These are phyloP conservation scores for Colletotrichum aenigma DNA, from an alignment of 2,329 filamentous ascomycete genomes.

Conservation along the genomic window DNA sequence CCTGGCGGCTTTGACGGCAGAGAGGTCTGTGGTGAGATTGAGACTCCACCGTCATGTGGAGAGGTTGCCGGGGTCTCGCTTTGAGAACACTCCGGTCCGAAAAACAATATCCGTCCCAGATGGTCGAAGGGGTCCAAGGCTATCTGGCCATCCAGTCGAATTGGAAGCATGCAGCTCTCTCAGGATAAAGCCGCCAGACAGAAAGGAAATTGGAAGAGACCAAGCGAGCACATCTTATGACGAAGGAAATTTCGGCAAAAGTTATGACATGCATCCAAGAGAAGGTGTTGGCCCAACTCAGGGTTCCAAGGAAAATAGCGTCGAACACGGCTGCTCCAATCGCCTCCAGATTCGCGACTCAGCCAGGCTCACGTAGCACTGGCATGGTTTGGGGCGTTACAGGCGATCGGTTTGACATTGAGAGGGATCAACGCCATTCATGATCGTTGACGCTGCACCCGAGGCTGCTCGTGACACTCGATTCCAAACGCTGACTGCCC, in stretches of 20 bases:
- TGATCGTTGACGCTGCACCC: not conserved
- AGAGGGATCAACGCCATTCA: not conserved
- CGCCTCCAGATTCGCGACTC: not conserved
- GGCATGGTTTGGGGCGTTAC: not conserved
- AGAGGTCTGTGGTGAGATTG: not conserved
- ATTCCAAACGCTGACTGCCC: not conserved
- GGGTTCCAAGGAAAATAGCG: not conserved
- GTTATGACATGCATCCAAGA: not conserved
- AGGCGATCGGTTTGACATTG: not conserved
- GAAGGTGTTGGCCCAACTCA: not conserved
- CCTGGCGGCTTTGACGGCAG: not conserved
- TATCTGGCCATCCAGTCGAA: not conserved
- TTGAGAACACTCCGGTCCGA: not conserved
- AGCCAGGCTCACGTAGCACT: not conserved
- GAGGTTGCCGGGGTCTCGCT: not conserved
- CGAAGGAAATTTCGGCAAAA: not conserved
- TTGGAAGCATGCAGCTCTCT: not conserved
- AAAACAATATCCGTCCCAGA: not conserved
- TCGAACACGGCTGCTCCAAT: not conserved
- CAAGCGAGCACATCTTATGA: not conserved
- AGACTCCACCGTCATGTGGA: not conserved
- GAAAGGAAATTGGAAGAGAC: not conserved
- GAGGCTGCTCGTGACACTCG: conserved; percentile 3
- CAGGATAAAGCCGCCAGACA: not conserved
- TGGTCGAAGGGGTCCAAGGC: not conserved